Evolutionary conservation across 2,329 filamentous ascomycete species (phyloP), one percentile per base, ranked within the genome.

Genomic region (Tolypocladium sp.): DNA sequence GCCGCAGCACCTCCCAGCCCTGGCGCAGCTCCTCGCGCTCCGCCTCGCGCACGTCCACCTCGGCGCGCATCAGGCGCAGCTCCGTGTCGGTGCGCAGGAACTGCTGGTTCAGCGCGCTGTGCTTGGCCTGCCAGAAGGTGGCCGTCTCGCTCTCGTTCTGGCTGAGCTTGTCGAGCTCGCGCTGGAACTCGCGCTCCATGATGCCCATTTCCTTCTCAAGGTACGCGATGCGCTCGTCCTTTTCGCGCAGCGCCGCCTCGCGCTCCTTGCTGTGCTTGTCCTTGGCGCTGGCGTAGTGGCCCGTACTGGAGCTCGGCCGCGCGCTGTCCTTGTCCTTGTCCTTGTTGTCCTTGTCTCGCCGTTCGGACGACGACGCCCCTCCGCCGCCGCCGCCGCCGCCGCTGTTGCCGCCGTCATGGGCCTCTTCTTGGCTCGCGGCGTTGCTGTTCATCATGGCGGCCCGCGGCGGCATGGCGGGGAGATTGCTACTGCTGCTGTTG

Each of bases 101-200:
- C 64, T 80, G 79, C 70, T 80, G 78, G 68, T 83, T 78, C 52
- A 84, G 69, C 38, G 69, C 70, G 59, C 76, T 77, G 70, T 84
- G 78, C 65, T 82, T 83, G 52, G 76, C 69, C 70, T 85, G 82
- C 82, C 83, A 86, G 67, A 81, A 83, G 17, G 76, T 76, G 3
- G 81, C 75, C 56, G 77, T 79, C 68, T 84, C 81, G 70, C 76
- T 79, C 72, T 85, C 82, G 67, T 77, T 76, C 67, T 77, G 74
- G 65, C 76, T 78, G 22, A 84, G 75, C 63, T 74, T 75, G 66
- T 82, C 80, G 22, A 85, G 75, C 66, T 83, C 77, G 41, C 75
- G 75, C 57, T 74, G 71, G 67, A 85, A 84, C 66, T 83, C 81
- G 58, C 68, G 67, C 67, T 83, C 79, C 77, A 83, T 81, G 38